Evolutionary conservation across 2,329 filamentous ascomycete species (phyloP).

Genomic region (Alternaria solani): DNA sequence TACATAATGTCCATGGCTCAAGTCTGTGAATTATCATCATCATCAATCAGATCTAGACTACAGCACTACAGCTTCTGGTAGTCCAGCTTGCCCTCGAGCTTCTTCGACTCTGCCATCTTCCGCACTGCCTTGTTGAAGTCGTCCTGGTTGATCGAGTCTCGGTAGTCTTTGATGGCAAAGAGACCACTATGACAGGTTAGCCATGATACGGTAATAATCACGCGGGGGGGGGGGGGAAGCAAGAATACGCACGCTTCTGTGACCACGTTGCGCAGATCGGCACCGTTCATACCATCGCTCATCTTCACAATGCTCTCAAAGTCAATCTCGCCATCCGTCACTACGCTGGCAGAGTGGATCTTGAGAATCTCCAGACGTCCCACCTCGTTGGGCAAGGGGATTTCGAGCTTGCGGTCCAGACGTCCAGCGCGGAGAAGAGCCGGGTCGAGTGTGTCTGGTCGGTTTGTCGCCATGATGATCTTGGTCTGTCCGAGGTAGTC

Average conservation of each 20-base stretch:
- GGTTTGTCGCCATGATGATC: constrained; percentile 99
- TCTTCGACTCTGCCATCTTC: constrained; percentile 97
- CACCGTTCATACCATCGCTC: constrained; percentile 97
- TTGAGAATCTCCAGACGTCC: constrained; percentile 96
- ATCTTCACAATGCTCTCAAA: constrained; percentile 99
- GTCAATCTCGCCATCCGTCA: constrained; percentile 93
- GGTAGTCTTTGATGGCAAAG: constrained; percentile 98
- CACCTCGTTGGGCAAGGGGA: constrained; percentile 95
- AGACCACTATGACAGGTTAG: constrained; percentile 70
- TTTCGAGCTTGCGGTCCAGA: constrained; percentile 97
- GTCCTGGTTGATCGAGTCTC: constrained; percentile 95
- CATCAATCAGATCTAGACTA: background rate
- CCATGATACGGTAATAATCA: background rate
- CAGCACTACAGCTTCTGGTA: constrained; percentile 84
- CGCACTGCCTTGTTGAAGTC: constrained; percentile 99
- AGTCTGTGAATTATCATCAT: constrained; percentile 25
- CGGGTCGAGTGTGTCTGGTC: constrained; percentile 94
- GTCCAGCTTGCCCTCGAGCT: constrained; percentile 96
- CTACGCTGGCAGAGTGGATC: constrained; percentile 88
- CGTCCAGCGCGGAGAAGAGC: constrained; percentile 90
- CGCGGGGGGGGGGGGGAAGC: background rate
- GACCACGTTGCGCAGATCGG: constrained; percentile 95
- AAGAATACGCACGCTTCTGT: constrained; percentile 85
- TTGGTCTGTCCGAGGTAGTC: constrained; percentile 99
- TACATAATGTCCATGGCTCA: constrained; percentile 16